Base-by-base conservation (phyloP, 2,329 filamentous ascomycete genomes). In the Beauveria scarabaeidicola region DNA sequence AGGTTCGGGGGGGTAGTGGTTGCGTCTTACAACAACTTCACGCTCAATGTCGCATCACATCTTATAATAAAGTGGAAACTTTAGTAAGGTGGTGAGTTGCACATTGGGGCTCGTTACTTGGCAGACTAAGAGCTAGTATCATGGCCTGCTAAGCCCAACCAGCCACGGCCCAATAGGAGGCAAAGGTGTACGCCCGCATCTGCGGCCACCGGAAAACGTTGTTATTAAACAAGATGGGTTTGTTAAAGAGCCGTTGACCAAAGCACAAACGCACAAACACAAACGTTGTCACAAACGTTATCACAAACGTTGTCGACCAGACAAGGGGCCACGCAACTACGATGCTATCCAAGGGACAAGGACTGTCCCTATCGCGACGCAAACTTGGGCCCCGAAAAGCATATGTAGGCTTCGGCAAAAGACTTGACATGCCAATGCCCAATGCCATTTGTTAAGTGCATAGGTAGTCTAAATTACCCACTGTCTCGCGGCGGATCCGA, bases 61-160 rank as follows among this genome's bases (percentile, higher is more conserved):
- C 41, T 44, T 59, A 59, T 59, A 59, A 59, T 59, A 59, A 59
- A 59, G 57, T 53, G 57, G 57, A 53, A 40, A 48, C 50, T 48
- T 59, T 59, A 59, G 57, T 59, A 59, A 59, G 48, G 41, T 48
- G 29, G 41, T 59, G 57, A 59, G 40, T 53, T 53, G 50, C 11
- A 15, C 40, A 53, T 53, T 50, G 47, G 48, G 21, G 29, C 23
- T 41, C 19, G 27, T 44, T 36, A 11, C 57, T 59, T 59, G 57
- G 57, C 57, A 48, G 50, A 59, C 57, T 59, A 59, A 59, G 48
- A 59, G n/a, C 57, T 46, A 52, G 50, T 23, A 59, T 59, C 41
- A 53, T 53, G 32, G 29, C 10, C 29, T 53, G 47, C 47, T 53
- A 47, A 59, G 57, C 57, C 48, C 11, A 11, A 41, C 10, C n/a